A percentile compares a stretch with the other conserved stretches of the same genome.
These are phyloP conservation scores for Ajuga chamaepitys DNA, from an alignment of 257 asterid species.

Conservation along the genomic window DNA sequence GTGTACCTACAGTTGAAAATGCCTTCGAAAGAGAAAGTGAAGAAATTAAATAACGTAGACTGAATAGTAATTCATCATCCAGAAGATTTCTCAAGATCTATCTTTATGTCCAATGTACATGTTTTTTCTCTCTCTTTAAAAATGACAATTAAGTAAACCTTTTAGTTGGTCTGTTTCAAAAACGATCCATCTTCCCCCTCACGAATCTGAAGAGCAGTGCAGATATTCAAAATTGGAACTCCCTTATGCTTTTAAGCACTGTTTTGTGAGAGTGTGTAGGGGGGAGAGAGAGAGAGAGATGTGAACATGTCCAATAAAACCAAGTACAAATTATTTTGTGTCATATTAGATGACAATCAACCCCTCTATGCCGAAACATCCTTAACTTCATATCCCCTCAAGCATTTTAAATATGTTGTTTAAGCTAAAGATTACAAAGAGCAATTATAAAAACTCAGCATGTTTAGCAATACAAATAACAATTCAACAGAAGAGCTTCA, in stretches of 20 bases:
- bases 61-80: not conserved
- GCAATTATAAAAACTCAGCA: not conserved
- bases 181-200: not conserved
- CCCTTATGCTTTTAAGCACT: not conserved
- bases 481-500: not conserved
- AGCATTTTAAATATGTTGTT: not conserved
- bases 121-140: not conserved
- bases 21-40: slow-evolving; percentile 47
- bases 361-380: not conserved
- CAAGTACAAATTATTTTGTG: not conserved
- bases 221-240: not conserved
- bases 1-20: slow-evolving; percentile 92
- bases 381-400: not conserved
- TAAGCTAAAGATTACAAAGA: not conserved
- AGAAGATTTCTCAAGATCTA: not conserved
- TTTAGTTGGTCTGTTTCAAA: not conserved
- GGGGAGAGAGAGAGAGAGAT: not conserved
- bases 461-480: not conserved
- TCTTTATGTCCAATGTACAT: not conserved
- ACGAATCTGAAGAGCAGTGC: not conserved
- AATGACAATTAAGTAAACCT: not conserved
- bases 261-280: not conserved
- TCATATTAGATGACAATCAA: not conserved
- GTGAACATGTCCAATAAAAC: too few species aligned
- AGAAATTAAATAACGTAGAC: slow-evolving; percentile 1